Evolutionary conservation across 225 moss, liverwort and hornwort species (phyloP), one percentile per base, ranked within the genome.

Genomic region (Marchantia polymorpha): DNA sequence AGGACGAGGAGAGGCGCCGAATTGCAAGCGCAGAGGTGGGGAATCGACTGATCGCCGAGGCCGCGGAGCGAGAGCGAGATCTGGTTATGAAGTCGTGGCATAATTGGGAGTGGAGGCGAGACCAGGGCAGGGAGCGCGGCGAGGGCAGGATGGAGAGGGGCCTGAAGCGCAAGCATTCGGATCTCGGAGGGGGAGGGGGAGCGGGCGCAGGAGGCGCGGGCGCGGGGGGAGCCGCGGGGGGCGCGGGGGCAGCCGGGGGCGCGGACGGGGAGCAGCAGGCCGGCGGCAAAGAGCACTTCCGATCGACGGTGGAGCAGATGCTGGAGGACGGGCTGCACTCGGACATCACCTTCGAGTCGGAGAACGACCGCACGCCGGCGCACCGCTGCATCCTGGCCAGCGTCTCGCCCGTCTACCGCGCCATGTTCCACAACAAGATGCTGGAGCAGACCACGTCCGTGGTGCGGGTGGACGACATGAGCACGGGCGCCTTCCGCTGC

Each of bases 381-480:
- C 86, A 86, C 75, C 55, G 86, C 30, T 86, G 86, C 29, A 83
- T 86, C 60, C 77, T 86, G 48, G 86, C 83, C 66, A 86, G 83
- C 61, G 85, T 86, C 22, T 86, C 85, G 30, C 85, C 85, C 10
- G 85, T 86, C 22, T 86, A 79, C 50, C 76, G 82, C 63, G 85
- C 85, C 25, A 86, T 86, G 85, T 86, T 86, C 64, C 82, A 86
- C 27, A 82, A 86, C 50, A 72, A 80, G 50, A 86, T 86, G 85
- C 77, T 77, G 64, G 85, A 86, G 82, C 85, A 86, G 53, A 80
- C 76, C 63, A 86, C 85, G 12, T 82, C 82, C 29, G 73, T 82
- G 67, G 85, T 86, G 65, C 80, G 80, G 67, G 85, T 86, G 80
- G 83, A 82, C 56, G 85, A 86, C 72, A 86, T 86, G 85, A 86